Percentiles rank a stretch among this genome's conserved stretches.
Evolutionary conservation across 2,329 filamentous ascomycete genomes (phyloP).

Genomic region (Aspergillus proliferans): DNA sequence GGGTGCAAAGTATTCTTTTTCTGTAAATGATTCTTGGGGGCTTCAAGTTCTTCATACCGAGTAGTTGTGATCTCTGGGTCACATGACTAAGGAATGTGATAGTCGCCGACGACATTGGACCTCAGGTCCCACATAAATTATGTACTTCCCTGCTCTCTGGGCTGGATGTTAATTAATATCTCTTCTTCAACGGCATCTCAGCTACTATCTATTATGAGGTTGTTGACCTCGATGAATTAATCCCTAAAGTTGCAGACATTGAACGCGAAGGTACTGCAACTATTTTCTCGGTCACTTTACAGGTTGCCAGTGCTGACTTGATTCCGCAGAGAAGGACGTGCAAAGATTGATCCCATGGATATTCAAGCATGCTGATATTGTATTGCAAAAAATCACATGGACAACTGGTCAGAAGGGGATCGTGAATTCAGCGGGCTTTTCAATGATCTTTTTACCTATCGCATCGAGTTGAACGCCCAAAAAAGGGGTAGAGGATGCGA

Average conservation of each 20-base stretch:
- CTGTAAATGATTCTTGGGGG: too few species aligned
- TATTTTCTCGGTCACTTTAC: neutral
- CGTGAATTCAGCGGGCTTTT: conserved; percentile 1
- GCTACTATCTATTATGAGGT: conserved; percentile 4
- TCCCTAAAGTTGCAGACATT: neutral
- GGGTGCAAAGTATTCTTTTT: too few species aligned
- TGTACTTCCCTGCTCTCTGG: too few species aligned
- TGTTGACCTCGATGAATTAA: conserved; percentile 4
- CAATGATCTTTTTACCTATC: neutral
- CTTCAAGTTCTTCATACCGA: too few species aligned
- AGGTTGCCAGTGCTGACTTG: neutral
- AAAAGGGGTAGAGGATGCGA: neutral
- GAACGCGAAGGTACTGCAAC: conserved; percentile 2
- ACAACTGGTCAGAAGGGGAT: neutral
- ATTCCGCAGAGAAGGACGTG: conserved; percentile 3
- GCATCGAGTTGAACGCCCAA: neutral
- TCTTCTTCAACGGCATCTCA: conserved; percentile 6
- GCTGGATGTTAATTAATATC: neutral
- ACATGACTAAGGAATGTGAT: too few species aligned
- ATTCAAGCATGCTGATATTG: conserved; percentile 2
- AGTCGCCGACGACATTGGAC: too few species aligned
- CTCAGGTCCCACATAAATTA: too few species aligned
- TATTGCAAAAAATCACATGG: neutral
- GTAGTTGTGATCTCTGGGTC: too few species aligned
- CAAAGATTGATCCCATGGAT: conserved; percentile 2